Evolutionary conservation across 345 rosid genomes (phyloP), one percentile per base, ranked within the genome.

Genomic region (Linum trigynum): DNA sequence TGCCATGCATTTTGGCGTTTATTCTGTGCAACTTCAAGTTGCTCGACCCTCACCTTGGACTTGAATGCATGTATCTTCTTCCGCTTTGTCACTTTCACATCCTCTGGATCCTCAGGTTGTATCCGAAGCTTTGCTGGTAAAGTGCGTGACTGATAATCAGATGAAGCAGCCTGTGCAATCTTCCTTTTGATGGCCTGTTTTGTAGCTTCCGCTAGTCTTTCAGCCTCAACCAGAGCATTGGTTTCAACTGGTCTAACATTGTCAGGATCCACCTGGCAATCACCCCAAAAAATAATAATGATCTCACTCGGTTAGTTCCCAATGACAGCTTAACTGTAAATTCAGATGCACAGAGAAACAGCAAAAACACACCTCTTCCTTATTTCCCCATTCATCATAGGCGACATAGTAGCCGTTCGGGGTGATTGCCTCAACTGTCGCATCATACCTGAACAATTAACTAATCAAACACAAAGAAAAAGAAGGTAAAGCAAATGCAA

Each of bases 11-110:
- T 90, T 72, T 90, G 96, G 63, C 89, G 81, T 81, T 94, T 94
- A 78, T 94, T 94, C 69, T 94, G 99, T 38, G 88, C 68, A 60
- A 84, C 87, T 76, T 90, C 99, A 42, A 87, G 92, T 68, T 94
- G 84, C 79, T 90, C 99, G 16, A 82, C 67, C 69, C 97, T 80
- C 80, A 81, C 74, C 79, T 94, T 94, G 53, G 99, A 94, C 78
- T 90, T 94, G 66, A 90, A 94, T 15, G 99, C 84, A 81, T 94
- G 99, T 76, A 94, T 94, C 85, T 94, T 94, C 86, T 94, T 94
- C 41, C 90, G 86, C 81, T 88, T 94, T 37, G 95, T 78, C 8
- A 84, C 76, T 94, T 88, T 94, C 82, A 90, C 99, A 80, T 94
- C 99, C 82, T 94, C 97, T 0, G 99, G 89, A 75, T 94, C 99